Percentiles rank a stretch among this genome's conserved stretches.
Evolutionary conservation across 106 monocot species (phyloP).

Genomic region (Chionographis japonica): DNA sequence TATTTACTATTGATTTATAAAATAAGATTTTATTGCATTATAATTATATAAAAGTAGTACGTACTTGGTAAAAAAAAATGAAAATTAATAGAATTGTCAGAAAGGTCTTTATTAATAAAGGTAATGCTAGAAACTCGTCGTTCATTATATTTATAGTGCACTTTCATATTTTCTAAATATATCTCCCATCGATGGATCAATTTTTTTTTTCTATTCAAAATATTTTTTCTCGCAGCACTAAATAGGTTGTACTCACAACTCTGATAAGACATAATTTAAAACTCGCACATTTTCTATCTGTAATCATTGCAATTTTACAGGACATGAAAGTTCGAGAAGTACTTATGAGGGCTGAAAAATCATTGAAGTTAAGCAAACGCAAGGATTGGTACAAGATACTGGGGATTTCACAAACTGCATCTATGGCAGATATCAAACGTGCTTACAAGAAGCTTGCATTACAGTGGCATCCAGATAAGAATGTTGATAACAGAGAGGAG

Average conservation of each 20-base stretch:
- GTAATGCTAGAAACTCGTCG: too few relatives aligned
- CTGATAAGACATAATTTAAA: neutral
- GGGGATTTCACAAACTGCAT: slow-evolving; percentile 76
- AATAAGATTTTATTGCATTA: too few relatives aligned
- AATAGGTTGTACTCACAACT: too few relatives aligned
- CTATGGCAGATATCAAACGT: slow-evolving; percentile 83
- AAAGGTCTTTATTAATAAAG: too few relatives aligned
- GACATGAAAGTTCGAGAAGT: slow-evolving; percentile 83
- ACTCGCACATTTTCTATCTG: neutral
- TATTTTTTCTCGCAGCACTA: neutral
- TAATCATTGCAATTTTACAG: slow-evolving; percentile 26
- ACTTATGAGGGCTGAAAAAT: slow-evolving; percentile 82
- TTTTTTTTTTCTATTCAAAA: too few relatives aligned
- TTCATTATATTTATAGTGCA: too few relatives aligned
- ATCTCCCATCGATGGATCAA: too few relatives aligned
- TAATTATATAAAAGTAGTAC: too few relatives aligned
- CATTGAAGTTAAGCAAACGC: slow-evolving; percentile 82
- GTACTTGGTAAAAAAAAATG: too few relatives aligned
- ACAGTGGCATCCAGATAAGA: slow-evolving; percentile 99
- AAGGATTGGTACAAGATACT: slow-evolving; percentile 99
- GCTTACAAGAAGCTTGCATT: slow-evolving; percentile 98
- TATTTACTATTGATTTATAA: too few relatives aligned
- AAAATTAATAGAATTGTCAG: too few relatives aligned
- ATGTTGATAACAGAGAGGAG: slow-evolving; percentile 87
- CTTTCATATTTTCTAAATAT: too few relatives aligned